Base-by-base conservation (phyloP, 176 grass and related monocot species). In the Alopecurus myosuroides region DNA sequence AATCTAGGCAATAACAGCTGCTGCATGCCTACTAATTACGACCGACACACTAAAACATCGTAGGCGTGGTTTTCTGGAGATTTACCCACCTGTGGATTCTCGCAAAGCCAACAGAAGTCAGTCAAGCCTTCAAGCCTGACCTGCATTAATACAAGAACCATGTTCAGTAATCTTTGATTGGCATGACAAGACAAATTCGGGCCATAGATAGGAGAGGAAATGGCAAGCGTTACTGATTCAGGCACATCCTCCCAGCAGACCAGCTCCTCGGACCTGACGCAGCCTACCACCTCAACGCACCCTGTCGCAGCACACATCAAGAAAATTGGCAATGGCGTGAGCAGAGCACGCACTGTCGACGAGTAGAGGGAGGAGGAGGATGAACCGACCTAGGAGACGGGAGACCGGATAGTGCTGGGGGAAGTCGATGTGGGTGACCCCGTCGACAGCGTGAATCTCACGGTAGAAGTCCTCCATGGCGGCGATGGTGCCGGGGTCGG, bases 261-360 rank as follows among this genome's bases (percentile, higher is more conserved):
- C 3, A 97, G 81, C 70, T 97, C 92, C 76, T 97, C 53, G 26
- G 84, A 89, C 86, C 82, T 92, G 3, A 97, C 19, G 76, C 95
- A 97, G 55, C 92, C 95, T 15, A 92, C 95, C 1, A 91, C 92
- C 67, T 97, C 86, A 76, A 97, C 90, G 41, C 90, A 97, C 41
- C 95, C 92, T 97, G 73, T 66, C 11, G 3, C 41, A 63, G 63
- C 31, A 51, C 34, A 35, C 34, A 20, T 13, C 2, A 33, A 31
- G 6, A 29, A 30, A 6, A 35, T 26, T 6, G 20, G 51, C 11
- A 45, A 29, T 60, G 34, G 14, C 66, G 29, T 29, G 45, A 51
- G 34, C 34, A 35, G 34, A 35, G 34, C 34, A 35, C 34, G 34
- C 34, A 4, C 3, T 35, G 34, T 2, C 34, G 34, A 35, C 3